Evolutionary conservation across 805 yeast genomes (phyloP).

Genomic region (Gaillardinia entomophila): DNA sequence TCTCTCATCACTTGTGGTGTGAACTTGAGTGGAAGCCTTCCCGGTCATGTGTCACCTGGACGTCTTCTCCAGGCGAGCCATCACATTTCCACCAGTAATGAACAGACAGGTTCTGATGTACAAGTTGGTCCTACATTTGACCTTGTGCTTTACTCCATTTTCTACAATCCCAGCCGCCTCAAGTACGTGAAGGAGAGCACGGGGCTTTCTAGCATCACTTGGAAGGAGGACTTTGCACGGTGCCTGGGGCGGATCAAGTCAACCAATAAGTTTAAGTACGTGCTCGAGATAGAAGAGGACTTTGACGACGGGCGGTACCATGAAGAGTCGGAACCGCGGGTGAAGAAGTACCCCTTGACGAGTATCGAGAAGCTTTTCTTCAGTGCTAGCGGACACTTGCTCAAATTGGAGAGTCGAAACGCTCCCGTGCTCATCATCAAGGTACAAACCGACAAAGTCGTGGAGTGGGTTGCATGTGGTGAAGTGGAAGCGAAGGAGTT

Average conservation of each 20-base stretch:
- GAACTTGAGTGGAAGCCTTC: conserved; percentile 43
- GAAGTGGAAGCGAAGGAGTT: conserved; percentile 18
- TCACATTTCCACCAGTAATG: conserved; percentile 35
- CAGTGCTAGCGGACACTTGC: conserved; percentile 62
- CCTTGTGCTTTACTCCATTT: conserved; percentile 55
- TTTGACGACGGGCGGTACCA: conserved; percentile 72
- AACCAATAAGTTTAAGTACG: conserved; percentile 32
- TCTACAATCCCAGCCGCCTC: conserved; percentile 48
- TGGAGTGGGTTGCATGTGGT: conserved; percentile 53
- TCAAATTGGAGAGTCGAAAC: conserved; percentile 55
- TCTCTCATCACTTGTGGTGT: conserved; percentile 68
- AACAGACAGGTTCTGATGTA: conserved; percentile 4
- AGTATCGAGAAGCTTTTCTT: conserved; percentile 52
- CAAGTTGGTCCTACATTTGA: conserved; percentile 59
- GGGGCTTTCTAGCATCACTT: conserved; percentile 42
- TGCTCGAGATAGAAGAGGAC: conserved; percentile 46
- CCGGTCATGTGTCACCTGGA: conserved; percentile 57
- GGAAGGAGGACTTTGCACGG: conserved; percentile 71
- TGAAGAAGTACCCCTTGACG: conserved; percentile 29
- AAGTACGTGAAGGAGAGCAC: conserved; percentile 19
- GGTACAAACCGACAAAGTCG: conserved; percentile 11
- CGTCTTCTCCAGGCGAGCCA: conserved; percentile 59
- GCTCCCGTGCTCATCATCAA: conserved; percentile 67
- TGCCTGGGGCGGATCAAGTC: conserved; percentile 38
- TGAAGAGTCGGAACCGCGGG: conserved; percentile 43